These are phyloP conservation scores for Epichloe bromicola DNA, from an alignment of 2,329 filamentous ascomycete species.

Conservation along the genomic window DNA sequence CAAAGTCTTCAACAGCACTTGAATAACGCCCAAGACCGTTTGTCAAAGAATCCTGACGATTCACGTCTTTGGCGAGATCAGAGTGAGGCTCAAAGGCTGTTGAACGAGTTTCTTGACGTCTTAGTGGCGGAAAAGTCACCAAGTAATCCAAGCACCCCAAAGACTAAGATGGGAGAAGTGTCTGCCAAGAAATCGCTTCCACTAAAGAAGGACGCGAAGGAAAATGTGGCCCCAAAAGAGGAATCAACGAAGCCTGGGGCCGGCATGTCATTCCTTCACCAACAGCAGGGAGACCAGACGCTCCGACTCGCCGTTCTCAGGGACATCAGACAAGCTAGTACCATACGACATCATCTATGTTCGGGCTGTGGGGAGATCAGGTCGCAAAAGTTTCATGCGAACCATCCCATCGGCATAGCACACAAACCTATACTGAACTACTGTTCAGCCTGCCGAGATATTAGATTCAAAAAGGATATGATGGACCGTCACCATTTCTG, in stretches of 20 bases:
- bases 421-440: slow-evolving; percentile 19
- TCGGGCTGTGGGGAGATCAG: slow-evolving; percentile 23
- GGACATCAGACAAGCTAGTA: slow-evolving; percentile 10
- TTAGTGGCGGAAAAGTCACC: not conserved
- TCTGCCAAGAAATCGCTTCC: slow-evolving; percentile 8
- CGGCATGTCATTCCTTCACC: not conserved
- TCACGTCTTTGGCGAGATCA: slow-evolving; percentile 12
- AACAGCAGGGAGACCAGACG: not conserved
- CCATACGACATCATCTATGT: slow-evolving; percentile 20
- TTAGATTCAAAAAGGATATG: slow-evolving; percentile 11
- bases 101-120: slow-evolving; percentile 17
- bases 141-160: not conserved
- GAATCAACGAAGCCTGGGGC: not conserved
- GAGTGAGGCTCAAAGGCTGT: slow-evolving; percentile 15
- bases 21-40: slow-evolving; percentile 13
- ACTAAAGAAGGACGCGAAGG: not conserved
- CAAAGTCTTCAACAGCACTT: slow-evolving; percentile 16
- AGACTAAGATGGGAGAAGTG: not conserved
- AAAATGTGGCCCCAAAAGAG: not conserved
- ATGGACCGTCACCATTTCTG: slow-evolving; percentile 26
- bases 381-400: slow-evolving; percentile 21
- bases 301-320: not conserved
- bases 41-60: slow-evolving; percentile 13
- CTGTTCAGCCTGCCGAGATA: slow-evolving; percentile 21
- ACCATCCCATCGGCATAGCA: slow-evolving; percentile 16